Base-by-base conservation (phyloP, 352 stramenopile species). In the Globisporangium lucens region DNA sequence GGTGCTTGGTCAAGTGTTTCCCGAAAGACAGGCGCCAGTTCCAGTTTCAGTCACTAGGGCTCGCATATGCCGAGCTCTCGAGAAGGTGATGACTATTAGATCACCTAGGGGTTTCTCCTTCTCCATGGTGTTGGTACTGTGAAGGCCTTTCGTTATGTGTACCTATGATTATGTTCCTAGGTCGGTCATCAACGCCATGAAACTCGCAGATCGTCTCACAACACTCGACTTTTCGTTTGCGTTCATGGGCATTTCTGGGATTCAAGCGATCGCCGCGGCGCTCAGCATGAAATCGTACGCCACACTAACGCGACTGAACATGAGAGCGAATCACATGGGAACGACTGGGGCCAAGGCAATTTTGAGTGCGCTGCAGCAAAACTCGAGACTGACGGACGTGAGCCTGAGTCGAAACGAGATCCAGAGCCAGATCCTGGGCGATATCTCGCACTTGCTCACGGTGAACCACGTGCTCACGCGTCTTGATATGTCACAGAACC, bases 181-280 rank as follows among this genome's bases (percentile, higher is more conserved):
- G 35, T 15, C 9, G 35, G 12, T 73, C 53, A 65, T 84, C 29
- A 63, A 78, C 22, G 60, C 68, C 9, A 77, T 81, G 63, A 77
- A 75, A 60, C 57, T 75, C 41, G 66, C 63, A 0, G 72, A 75
- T 29, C 56, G 70, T 0, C 51, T 81, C 3, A 66, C 60, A 17
- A 38, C 38, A 17, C 38, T 85, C 30, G 77, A 85, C 35, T 63
- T 85, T 15, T 79, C 77, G n/a, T 82, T 79, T 52, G 74, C 73
- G 17, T 78, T 81, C 51, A 70, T 76, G 30, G 74, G 75, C 12
- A 78, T 79, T 56, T 56, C 68, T 3, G 66, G 69, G 0, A 68
- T 74, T 3, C 73, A 79, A 57, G 66, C 81, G 22, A 52, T 83
- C 17, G 75, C 77, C 6, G 65, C 73, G 22, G 70, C 77, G 17